phyloP scores from a whole-genome alignment of 768 basidiomycete species.

The Naganishia vaughanmartiniae region DNA sequence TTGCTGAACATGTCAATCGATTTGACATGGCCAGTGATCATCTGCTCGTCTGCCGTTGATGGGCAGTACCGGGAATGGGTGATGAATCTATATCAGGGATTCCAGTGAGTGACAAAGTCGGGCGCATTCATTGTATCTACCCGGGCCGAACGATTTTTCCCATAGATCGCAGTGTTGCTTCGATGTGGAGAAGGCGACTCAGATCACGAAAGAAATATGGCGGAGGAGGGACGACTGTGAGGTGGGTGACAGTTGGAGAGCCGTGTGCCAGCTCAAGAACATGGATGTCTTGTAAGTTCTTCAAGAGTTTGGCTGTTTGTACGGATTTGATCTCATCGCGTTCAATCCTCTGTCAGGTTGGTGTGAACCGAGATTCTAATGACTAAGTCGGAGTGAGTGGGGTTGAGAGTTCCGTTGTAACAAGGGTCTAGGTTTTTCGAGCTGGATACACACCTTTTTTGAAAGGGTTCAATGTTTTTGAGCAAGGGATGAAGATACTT shows the following conservation, averaged over 20 bases:
- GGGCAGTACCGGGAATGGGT: constrained; percentile 41
- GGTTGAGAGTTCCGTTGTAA: no score
- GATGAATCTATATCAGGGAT: constrained; percentile 43
- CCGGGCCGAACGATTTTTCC: neutral
- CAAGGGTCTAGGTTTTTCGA: no score
- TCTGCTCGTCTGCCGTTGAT: constrained; percentile 43
- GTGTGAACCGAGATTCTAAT: neutral
- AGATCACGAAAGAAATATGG: constrained; percentile 47
- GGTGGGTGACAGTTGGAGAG: constrained; percentile 41
- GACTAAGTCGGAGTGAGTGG: neutral
- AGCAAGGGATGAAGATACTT: no score
- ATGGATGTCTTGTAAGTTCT: constrained; percentile 40
- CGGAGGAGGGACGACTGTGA: constrained; percentile 38
- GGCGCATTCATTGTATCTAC: neutral
- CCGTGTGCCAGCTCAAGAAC: constrained; percentile 44
- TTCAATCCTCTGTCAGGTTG: neutral
- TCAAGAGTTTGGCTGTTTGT: neutral
- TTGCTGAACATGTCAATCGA: constrained; percentile 49
- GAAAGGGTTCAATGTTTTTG: no score
- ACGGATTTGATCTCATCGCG: no score
- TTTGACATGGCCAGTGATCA: constrained; percentile 49
- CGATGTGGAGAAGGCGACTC: constrained; percentile 46
- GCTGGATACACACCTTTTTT: no score
- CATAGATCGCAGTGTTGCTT: constrained; percentile 47
- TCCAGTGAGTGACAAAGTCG: constrained; percentile 40